These are phyloP conservation scores for Trifolium pratense DNA, from an alignment of 306 rosid genomes.

Conservation along the genomic window DNA sequence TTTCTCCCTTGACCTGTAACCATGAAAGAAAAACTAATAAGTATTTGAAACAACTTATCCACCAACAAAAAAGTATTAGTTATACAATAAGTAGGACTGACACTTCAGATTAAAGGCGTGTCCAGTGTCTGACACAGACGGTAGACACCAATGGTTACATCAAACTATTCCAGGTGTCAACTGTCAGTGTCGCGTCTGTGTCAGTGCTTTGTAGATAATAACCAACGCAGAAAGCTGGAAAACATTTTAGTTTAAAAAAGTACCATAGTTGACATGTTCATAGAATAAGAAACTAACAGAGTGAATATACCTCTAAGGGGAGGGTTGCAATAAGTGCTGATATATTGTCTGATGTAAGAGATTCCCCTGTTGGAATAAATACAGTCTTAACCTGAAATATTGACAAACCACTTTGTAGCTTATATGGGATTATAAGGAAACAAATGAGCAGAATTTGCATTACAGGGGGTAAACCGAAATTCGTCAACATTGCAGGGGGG, in stretches of 20 bases:
- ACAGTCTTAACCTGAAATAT: constrained; percentile 79
- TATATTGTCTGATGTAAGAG: constrained; percentile 67
- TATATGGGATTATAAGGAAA: constrained; percentile 3
- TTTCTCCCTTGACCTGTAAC: constrained; percentile 71
- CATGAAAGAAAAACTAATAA: constrained; percentile 13
- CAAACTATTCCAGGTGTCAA: background rate
- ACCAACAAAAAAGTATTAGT: background rate
- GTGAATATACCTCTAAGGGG: constrained; percentile 74
- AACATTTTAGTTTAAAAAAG: background rate
- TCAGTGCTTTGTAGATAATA: background rate
- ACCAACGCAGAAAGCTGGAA: background rate
- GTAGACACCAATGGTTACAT: background rate
- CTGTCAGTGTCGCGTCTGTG: background rate
- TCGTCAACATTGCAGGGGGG: background rate
- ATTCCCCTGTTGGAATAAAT: constrained; percentile 75
- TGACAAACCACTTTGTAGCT: constrained; percentile 29
- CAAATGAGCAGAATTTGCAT: constrained; percentile 7
- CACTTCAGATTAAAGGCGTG: background rate
- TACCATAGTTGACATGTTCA: constrained; percentile 5
- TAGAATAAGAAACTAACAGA: constrained; percentile 3
- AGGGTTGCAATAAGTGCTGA: constrained; percentile 90
- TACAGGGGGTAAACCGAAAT: background rate
- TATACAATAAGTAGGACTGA: constrained; percentile 3
- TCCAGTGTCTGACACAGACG: background rate
- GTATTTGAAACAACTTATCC: constrained; percentile 10